phyloP scores from a whole-genome alignment of 169 alveolate species.

The Cryptosporidium parvum region DNA sequence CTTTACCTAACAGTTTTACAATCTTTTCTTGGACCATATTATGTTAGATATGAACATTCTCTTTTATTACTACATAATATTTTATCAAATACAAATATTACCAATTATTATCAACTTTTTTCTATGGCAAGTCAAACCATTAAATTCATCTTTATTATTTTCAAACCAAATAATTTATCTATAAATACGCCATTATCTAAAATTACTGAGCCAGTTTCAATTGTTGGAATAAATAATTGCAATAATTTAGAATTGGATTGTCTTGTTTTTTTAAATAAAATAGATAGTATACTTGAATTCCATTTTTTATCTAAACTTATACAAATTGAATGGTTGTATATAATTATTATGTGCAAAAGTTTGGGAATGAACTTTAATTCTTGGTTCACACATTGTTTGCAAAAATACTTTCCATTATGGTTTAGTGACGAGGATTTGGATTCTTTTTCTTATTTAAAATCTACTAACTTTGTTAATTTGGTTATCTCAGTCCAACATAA shows the following conservation, averaged over 20 bases:
- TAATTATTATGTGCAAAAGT: slow-evolving; percentile 34
- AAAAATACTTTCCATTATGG: slow-evolving; percentile 41
- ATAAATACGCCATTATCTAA: slow-evolving; percentile 46
- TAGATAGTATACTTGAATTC: slow-evolving; percentile 29
- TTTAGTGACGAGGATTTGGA: slow-evolving; percentile 1
- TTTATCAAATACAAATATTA: neutral
- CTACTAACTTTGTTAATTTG: slow-evolving; percentile 16
- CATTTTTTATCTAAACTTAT: slow-evolving; percentile 34
- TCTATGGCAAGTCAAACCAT: neutral
- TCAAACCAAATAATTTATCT: slow-evolving; percentile 19
- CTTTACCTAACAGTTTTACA: slow-evolving; percentile 50
- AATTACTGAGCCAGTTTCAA: neutral
- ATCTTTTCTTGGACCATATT: slow-evolving; percentile 51
- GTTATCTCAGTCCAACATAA: slow-evolving; percentile 19
- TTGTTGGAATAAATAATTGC: slow-evolving; percentile 8
- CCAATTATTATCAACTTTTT: slow-evolving; percentile 10
- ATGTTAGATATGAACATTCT: slow-evolving; percentile 42
- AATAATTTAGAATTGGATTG: neutral
- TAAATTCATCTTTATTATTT: slow-evolving; percentile 51
- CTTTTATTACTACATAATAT: slow-evolving; percentile 14
- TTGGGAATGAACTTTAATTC: slow-evolving; percentile 34
- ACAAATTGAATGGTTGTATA: slow-evolving; percentile 40
- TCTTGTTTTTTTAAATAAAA: slow-evolving; percentile 5
- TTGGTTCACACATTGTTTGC: slow-evolving; percentile 50
- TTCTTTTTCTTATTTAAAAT: neutral